Base-by-base conservation (phyloP, 163 green algal genomes). In the Volvox carteri region DNA sequence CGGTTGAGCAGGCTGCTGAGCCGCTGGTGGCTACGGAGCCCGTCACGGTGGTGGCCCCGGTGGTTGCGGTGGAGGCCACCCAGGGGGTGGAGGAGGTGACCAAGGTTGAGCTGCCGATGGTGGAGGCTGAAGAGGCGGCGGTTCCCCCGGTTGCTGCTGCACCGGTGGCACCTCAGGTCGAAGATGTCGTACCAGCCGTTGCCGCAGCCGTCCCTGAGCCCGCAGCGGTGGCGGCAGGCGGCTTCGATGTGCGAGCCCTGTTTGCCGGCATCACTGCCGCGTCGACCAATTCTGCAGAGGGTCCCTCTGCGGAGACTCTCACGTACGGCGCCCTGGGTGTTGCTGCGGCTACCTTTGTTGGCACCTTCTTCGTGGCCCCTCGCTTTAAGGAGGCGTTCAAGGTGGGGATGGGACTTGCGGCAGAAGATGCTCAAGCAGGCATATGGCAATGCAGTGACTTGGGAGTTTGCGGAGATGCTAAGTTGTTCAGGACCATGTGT, bases 341-440 rank as follows among this genome's bases (percentile, higher is more conserved):
- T 18, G 44, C 65, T 1, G 79, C 85, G 6, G 65, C 35, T 12
- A 8, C 25, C 18, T 91, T 91, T 25, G 7, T 73, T 0, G 62
- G 33, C 37, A 92, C 90, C 30, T 92, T 90, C 76, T 68, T 84
- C 35, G 56, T 94, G 8, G 78, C 86, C 9, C 92, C 90, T 4
- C 75, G 60, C 9, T 94, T 94, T 81, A 88, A 84, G 78, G 78
- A 89, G 16, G 54, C 41, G 23, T 92, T 94, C 76, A 94, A 93
- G 90, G 92, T 93, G 33, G 41, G 78, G 28, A 37, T 7, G 39
- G 39, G 39, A 9, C 9, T 9, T n/a, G 7, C 4, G 6, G 30
- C 62, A 8, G n/a, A n/a, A n/a, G n/a, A n/a, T n/a, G n/a, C n/a
- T n/a, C n/a, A n/a, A n/a, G n/a, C n/a, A n/a, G n/a, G n/a, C n/a